A percentile compares a stretch with the other conserved stretches of the same genome.
Evolutionary conservation across 2,329 filamentous ascomycete species (phyloP).

Genomic region (Aspergillus cejpii): DNA sequence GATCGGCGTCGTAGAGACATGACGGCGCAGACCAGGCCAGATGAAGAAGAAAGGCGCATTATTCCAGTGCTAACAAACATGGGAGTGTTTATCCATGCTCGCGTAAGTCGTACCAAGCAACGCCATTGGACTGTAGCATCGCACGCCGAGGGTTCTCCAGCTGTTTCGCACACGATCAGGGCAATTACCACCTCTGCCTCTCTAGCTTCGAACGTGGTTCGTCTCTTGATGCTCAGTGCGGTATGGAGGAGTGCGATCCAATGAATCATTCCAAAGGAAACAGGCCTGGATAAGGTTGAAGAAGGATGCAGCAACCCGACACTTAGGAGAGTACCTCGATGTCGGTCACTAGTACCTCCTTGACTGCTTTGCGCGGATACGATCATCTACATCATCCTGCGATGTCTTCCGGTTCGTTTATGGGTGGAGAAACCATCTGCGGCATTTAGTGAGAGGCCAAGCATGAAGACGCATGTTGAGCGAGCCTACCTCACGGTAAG

Average conservation of each 20-base stretch:
- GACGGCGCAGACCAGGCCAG: background rate
- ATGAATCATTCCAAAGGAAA: no score
- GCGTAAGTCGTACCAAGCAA: background rate
- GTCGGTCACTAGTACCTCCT: no score
- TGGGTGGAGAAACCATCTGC: background rate
- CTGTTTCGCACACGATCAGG: background rate
- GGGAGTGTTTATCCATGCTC: background rate
- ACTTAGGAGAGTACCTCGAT: no score
- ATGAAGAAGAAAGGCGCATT: background rate
- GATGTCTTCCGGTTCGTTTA: background rate
- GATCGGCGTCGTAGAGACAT: no score
- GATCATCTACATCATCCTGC: background rate
- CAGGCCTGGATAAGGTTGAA: no score
- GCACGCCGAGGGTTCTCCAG: background rate
- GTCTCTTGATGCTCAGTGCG: background rate
- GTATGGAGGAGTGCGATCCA: no score
- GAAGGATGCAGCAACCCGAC: no score
- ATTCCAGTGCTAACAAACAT: background rate
- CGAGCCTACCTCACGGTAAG: conserved; percentile 3
- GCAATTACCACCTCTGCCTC: background rate
- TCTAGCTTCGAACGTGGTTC: background rate
- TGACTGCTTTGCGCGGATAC: no score
- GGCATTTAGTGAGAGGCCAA: background rate
- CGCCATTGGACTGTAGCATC: background rate
- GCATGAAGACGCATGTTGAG: background rate